Evolutionary conservation across 2,329 filamentous ascomycete species (phyloP), one percentile per base, ranked within the genome.

Genomic region (Thelonectria olida): DNA sequence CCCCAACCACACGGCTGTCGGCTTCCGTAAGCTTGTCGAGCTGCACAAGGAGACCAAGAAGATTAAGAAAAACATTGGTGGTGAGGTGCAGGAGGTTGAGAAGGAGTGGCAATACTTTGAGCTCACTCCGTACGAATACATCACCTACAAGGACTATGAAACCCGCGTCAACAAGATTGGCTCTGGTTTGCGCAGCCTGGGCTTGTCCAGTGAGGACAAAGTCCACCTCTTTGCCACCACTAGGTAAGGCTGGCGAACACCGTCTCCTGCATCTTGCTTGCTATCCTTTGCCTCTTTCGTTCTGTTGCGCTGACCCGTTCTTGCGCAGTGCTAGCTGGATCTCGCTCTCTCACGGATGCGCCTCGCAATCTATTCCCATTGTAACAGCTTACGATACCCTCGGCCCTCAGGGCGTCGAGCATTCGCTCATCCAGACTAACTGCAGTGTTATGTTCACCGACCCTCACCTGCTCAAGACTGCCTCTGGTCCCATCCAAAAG

Each of bases 321-420:
- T 20, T 10, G 17, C 52, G 5, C 56, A 93, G 91, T 76, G 85
- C 88, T 52, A 87, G 92, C 79, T 98, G 95, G 95, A 85, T 97
- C 66, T 88, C 90, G 55, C 88, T 92, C 71, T 91, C 94, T 47
- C 92, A 96, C 75, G 85, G 80, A 44, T 82, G 90, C 87, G 81
- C 89, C 19, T 94, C 93, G 15, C 95, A 98, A 79, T 94, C 92
- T 44, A 88, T 97, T 76, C 88, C 92, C 61, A 94, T 97, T 68
- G 95, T 97, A 51, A 98, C 95, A 45, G 93, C 94, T 51, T 97
- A 97, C 79, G 94, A 97, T 77, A 97, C 93, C 27, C 89, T 97
- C 44, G 94, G 94, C 54, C 87, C 92, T 72, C 88, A 90, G 64
- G 94, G 93, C 47, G 86, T 97, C 65, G 88, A 90, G 80, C 93